Base-by-base conservation (phyloP, 2,329 filamentous ascomycete genomes). In the Calonectria honghensis region DNA sequence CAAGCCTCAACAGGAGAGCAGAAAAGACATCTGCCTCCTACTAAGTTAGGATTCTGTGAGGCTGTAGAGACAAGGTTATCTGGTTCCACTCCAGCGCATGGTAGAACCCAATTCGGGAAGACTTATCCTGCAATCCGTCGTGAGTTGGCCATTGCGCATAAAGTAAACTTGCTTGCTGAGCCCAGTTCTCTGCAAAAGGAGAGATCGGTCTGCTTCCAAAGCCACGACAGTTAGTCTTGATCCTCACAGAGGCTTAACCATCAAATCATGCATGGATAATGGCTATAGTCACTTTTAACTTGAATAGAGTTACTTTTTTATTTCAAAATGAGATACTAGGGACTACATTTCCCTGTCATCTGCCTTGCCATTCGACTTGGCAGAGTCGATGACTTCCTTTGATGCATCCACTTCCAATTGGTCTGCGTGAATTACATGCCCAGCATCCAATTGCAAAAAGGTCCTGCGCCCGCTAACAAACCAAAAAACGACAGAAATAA, bases 401-500 rank as follows among this genome's bases (percentile, higher is more conserved):
- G n/a, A 6, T 6, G 6, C 11, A 18, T 63, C 37, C 37, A 20
- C 6, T 31, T 41, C 57, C 14, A 63, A 29, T 9, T 41, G 57
- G 24, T 27, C 31, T 4, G 35, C 57, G 18, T 41, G 35, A 11
- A 70, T 65, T 11, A 70, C 48, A 24, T 64, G 68, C 14, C 54
- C 41, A 6, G 7, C 35, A 20, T 39, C 50, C 48, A 52, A n/a
- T 65, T 78, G 73, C 70, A 81, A 57, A 73, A 82, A 87, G 81
- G 51, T 84, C 32, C 79, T 80, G 7, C 84, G 83, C 0, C 89
- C 89, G 76, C 86, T 85, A 20, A 88, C 72, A 37, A 89, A 82
- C 89, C 89, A 91, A 73, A 90, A 90, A 0, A 81, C 83, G 2
- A 89, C 41, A 0, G 89, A 83, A 6, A 90, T 83, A 3, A 90